Percentiles rank a stretch among this genome's conserved stretches.
These are phyloP conservation scores for Nemania sp. DNA, from an alignment of 2,329 filamentous ascomycete genomes.

Conservation along the genomic window DNA sequence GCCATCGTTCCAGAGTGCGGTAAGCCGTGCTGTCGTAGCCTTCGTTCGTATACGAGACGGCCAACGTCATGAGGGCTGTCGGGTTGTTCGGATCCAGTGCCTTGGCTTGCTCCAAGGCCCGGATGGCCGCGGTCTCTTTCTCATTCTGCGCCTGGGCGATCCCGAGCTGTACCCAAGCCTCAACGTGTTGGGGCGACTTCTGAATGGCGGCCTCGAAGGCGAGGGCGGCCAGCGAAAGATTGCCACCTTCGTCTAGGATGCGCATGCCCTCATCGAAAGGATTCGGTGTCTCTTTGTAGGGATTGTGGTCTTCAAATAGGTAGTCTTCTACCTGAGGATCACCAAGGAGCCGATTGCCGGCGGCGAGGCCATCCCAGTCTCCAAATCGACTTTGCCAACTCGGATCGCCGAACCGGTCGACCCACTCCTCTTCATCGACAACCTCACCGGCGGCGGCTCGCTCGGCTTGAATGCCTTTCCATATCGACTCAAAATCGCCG, in stretches of 20 bases:
- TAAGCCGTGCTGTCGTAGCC: conserved; percentile 97
- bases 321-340: conserved; percentile 87
- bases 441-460: conserved; percentile 69
- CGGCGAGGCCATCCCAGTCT: conserved; percentile 62
- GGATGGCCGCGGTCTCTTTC: conserved; percentile 94
- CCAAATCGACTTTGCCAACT: conserved; percentile 72
- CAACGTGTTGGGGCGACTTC: conserved; percentile 82
- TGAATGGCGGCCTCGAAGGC: conserved; percentile 96
- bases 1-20: conserved; percentile 93
- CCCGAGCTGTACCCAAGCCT: conserved; percentile 92
- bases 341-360: conserved; percentile 47
- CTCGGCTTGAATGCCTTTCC: conserved; percentile 80
- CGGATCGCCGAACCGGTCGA: conserved; percentile 73
- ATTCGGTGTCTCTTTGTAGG: conserved; percentile 78
- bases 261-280: conserved; percentile 92
- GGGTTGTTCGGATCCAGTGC: conserved; percentile 87
- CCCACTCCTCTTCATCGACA: conserved; percentile 63
- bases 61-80: conserved; percentile 88
- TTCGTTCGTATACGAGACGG: conserved; percentile 97
- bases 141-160: conserved; percentile 96
- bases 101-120: conserved; percentile 87
- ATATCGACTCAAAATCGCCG: conserved; percentile 88
- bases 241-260: conserved; percentile 92
- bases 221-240: conserved; percentile 87
- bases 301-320: conserved; percentile 91